Evolutionary conservation across 2,329 filamentous ascomycete species (phyloP).

Genomic region (Nannizzia gypsea): DNA sequence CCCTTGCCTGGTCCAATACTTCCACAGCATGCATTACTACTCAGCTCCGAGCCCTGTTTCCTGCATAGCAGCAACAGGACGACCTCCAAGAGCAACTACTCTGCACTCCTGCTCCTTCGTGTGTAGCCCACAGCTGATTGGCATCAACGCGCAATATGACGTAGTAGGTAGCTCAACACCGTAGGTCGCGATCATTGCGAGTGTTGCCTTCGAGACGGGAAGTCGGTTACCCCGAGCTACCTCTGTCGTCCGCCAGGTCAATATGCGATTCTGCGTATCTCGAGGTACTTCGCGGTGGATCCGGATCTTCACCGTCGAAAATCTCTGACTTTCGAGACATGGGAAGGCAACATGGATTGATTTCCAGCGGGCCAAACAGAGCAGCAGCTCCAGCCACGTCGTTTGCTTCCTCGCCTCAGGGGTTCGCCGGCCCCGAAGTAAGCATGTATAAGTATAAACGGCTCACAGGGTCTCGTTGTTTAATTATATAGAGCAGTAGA

Average conservation of each 20-base stretch:
- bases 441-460: too few species aligned
- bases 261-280: not conserved
- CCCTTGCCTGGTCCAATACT: too few species aligned
- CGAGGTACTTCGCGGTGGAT: not conserved
- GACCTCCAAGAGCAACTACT: too few species aligned
- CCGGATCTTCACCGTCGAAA: not conserved
- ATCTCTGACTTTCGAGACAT: not conserved
- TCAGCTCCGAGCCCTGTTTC: too few species aligned
- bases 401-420: not conserved
- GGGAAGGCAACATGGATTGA: not conserved
- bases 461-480: too few species aligned
- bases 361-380: not conserved
- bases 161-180: not conserved
- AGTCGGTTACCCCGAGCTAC: not conserved
- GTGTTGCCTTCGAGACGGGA: not conserved
- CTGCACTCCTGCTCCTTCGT: too few species aligned
- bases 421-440: not conserved
- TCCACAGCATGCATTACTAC: too few species aligned
- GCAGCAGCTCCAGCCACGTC: not conserved
- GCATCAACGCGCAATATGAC: not conserved
- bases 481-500: too few species aligned
- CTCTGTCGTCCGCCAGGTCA: not conserved
- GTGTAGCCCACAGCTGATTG: too few species aligned
- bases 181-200: not conserved
- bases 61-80: too few species aligned